Percentiles rank a stretch among this genome's conserved stretches.
phyloP scores from a whole-genome alignment of 169 alveolate species.

The Plasmodium vinckei region DNA sequence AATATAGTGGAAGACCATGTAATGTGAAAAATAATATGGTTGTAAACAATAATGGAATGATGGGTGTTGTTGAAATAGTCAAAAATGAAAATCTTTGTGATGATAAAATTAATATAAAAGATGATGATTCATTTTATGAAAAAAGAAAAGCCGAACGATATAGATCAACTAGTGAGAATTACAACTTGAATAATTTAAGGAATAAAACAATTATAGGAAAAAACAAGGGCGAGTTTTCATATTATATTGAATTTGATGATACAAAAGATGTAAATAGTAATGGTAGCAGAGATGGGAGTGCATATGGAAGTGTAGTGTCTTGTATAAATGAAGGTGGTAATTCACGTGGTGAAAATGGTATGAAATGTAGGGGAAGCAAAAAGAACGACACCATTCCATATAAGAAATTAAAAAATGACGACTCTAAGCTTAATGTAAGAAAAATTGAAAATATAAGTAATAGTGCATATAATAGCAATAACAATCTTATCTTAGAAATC shows the following conservation, averaged over 20 bases:
- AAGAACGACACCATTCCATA: neutral
- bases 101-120: neutral
- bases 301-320: neutral
- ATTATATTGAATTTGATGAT: constrained; percentile 71
- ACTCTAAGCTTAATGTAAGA: neutral
- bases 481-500: constrained; percentile 25
- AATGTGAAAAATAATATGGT: constrained; percentile 6
- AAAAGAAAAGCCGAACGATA: constrained; percentile 14
- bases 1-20: neutral
- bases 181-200: constrained; percentile 17
- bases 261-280: constrained; percentile 14
- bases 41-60: neutral
- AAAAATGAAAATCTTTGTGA: neutral
- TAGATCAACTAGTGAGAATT: constrained; percentile 49
- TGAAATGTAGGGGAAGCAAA: neutral
- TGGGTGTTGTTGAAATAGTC: neutral
- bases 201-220: constrained; percentile 74
- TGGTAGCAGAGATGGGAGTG: neutral
- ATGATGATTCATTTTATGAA: neutral
- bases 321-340: neutral
- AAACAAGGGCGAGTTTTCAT: constrained; percentile 42
- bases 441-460: neutral
- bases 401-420: too few species aligned
- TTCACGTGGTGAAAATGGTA: neutral
- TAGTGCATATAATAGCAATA: neutral